Conservation (phyloP, 257 asterid species). For the Fraxinus cuspidata region DNA sequence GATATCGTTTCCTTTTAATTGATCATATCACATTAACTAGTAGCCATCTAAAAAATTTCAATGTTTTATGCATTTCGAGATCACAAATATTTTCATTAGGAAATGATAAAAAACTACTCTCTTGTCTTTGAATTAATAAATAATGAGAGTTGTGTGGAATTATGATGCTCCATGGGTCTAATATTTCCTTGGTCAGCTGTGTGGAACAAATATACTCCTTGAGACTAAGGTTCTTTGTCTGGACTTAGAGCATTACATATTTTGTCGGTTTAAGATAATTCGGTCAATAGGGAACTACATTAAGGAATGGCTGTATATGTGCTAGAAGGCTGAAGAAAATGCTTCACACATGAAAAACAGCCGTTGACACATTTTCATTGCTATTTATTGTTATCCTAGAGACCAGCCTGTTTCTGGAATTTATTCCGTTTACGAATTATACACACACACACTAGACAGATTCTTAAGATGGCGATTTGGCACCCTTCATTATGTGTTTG, state of each 20-base stretch:
- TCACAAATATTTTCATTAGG: background rate
- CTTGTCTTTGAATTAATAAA: background rate
- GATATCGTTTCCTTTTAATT: background rate
- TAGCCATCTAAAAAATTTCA: background rate
- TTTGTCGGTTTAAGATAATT: background rate
- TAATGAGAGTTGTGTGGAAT: background rate
- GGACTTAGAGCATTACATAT: background rate
- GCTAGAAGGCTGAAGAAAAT: background rate
- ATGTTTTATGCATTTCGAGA: background rate
- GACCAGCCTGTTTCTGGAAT: background rate
- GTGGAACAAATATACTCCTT: background rate
- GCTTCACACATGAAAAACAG: background rate
- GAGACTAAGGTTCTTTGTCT: background rate
- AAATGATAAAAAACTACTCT: background rate
- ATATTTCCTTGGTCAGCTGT: background rate
- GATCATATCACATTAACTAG: background rate
- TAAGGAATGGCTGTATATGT: background rate
- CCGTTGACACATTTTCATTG: background rate
- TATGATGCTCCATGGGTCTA: background rate
- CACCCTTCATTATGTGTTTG: background rate
- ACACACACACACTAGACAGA: background rate
- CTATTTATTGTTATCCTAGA: background rate
- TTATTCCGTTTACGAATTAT: background rate
- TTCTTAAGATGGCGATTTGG: background rate
- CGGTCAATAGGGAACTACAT: background rate